These are phyloP conservation scores for Aphanocladium album DNA, from an alignment of 2,329 filamentous ascomycete genomes.

Conservation along the genomic window DNA sequence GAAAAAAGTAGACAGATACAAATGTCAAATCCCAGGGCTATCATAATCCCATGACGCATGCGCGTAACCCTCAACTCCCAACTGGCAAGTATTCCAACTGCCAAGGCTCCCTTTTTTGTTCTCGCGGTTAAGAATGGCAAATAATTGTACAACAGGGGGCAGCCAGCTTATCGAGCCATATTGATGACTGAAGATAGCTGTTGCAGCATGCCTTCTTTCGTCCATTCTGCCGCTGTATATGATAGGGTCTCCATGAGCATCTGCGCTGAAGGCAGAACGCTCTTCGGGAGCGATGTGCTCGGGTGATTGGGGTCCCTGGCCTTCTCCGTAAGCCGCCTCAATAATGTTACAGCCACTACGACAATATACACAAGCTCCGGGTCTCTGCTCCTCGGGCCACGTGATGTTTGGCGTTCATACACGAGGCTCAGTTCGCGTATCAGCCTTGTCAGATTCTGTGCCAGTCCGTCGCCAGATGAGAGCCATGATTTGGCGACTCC, in stretches of 20 bases:
- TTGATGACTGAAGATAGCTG: constrained; percentile 57
- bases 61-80: constrained; percentile 2
- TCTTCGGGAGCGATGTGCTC: constrained; percentile 48
- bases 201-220: constrained; percentile 61
- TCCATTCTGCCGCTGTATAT: constrained; percentile 57
- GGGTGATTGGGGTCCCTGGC: constrained; percentile 52
- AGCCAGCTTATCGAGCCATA: constrained; percentile 63
- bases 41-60: constrained; percentile 8
- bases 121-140: not conserved
- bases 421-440: constrained; percentile 66
- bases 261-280: constrained; percentile 61
- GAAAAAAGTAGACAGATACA: not conserved
- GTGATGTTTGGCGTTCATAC: constrained; percentile 41
- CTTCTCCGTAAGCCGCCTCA: constrained; percentile 67
- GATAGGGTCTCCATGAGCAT: constrained; percentile 62
- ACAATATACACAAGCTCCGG: constrained; percentile 58
- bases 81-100: not conserved
- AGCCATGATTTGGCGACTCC: constrained; percentile 76
- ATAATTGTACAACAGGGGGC: constrained; percentile 39
- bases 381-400: constrained; percentile 38
- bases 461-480: constrained; percentile 76
- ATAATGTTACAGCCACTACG: constrained; percentile 60
- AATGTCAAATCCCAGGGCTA: constrained; percentile 4
- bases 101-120: not conserved
- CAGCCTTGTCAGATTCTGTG: constrained; percentile 70